A percentile compares a stretch with the other conserved stretches of the same genome.
These are phyloP conservation scores for Fusarium oligoseptatum DNA, from an alignment of 2,329 filamentous ascomycete species.

Conservation along the genomic window DNA sequence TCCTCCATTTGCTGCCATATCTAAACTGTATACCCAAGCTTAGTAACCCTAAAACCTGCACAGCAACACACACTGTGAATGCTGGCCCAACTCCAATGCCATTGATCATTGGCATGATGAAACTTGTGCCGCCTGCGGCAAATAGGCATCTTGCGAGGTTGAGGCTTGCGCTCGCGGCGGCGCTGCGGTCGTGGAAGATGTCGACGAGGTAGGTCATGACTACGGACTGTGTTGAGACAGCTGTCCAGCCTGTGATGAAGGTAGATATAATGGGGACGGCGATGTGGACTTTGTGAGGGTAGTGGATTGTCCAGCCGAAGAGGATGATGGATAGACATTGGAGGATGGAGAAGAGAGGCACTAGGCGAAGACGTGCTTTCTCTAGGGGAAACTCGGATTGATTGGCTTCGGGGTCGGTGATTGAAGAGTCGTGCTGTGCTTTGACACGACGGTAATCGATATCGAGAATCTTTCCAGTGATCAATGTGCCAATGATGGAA, in stretches of 20 bases:
- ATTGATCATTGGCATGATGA: slow-evolving; percentile 63
- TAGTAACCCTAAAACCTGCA: slow-evolving; percentile 59
- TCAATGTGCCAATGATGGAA: slow-evolving; percentile 65
- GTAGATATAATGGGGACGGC: slow-evolving; percentile 63
- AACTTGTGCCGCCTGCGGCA: slow-evolving; percentile 64
- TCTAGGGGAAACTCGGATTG: slow-evolving; percentile 60
- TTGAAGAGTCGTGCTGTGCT: slow-evolving; percentile 8
- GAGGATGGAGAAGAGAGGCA: slow-evolving; percentile 59
- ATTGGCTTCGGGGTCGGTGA: fast-evolving
- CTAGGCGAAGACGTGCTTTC: slow-evolving; percentile 62
- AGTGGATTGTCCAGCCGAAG: slow-evolving; percentile 67
- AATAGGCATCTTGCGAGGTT: slow-evolving; percentile 67
- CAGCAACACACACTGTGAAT: slow-evolving; percentile 60
- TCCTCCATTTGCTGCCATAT: not conserved
- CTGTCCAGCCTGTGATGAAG: slow-evolving; percentile 66
- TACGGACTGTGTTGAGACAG: slow-evolving; percentile 61
- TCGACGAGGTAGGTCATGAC: slow-evolving; percentile 68
- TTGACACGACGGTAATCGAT: slow-evolving; percentile 62
- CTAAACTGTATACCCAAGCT: slow-evolving; percentile 6
- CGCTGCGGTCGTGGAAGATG: slow-evolving; percentile 62
- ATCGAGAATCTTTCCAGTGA: slow-evolving; percentile 66
- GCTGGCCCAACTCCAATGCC: slow-evolving; percentile 59
- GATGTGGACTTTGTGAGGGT: slow-evolving; percentile 57
- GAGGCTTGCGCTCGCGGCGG: slow-evolving; percentile 65
- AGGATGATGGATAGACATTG: slow-evolving; percentile 61